phyloP scores from a whole-genome alignment of 768 basidiomycete species.

The Russula compacta region DNA sequence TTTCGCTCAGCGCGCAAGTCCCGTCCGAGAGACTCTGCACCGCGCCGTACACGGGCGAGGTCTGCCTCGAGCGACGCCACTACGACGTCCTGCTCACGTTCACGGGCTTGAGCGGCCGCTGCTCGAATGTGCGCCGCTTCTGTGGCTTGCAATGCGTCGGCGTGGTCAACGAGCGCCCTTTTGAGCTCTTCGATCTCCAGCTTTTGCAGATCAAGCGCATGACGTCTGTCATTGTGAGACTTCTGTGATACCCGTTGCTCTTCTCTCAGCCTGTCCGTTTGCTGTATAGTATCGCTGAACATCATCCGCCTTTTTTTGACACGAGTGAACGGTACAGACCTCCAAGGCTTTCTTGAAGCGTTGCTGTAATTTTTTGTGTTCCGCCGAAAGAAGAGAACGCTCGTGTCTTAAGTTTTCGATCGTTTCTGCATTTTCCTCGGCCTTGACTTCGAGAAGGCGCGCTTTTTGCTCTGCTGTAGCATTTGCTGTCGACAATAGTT shows the following conservation, averaged over 20 bases:
- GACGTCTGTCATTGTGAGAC: conserved; percentile 61
- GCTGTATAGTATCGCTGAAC: conserved; percentile 28
- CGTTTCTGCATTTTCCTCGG: conserved; percentile 57
- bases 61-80: conserved; percentile 67
- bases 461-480: conserved; percentile 65
- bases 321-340: conserved; percentile 33
- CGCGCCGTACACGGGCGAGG: conserved; percentile 60
- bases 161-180: conserved; percentile 50
- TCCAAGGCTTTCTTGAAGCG: conserved; percentile 58
- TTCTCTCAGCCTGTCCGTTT: conserved; percentile 51
- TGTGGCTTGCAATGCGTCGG: conserved; percentile 50
- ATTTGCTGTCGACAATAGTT: conserved; percentile 36
- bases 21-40: conserved; percentile 69
- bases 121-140: conserved; percentile 55
- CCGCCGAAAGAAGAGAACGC: conserved; percentile 54
- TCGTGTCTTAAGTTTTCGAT: conserved; percentile 74
- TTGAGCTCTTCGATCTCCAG: conserved; percentile 73
- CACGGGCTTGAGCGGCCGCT: conserved; percentile 37
- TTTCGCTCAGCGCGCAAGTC: conserved; percentile 60
- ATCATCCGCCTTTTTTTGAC: neutral
- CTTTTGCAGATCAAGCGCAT: conserved; percentile 63
- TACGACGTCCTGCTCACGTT: conserved; percentile 51
- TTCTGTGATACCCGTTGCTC: conserved; percentile 52
- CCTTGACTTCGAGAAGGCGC: conserved; percentile 54
- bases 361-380: conserved; percentile 67